Conservation (phyloP, 257 asterid species). For the Solanum pinnatisectum region DNA sequence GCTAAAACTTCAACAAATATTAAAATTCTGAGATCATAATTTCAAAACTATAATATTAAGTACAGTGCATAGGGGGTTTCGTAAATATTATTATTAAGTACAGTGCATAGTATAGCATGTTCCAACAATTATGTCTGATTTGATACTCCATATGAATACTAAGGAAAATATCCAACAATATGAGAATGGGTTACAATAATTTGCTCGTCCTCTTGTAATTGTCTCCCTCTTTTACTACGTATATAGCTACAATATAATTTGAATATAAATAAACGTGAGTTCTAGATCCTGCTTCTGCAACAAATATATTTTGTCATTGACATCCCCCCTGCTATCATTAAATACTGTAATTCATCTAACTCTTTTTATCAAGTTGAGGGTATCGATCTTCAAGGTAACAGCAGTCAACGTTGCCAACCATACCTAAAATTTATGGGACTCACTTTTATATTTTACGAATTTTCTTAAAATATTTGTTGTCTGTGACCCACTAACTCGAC, state of each 20-base stretch:
- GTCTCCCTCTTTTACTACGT: not conserved
- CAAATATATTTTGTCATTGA: not conserved
- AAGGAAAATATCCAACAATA: not conserved
- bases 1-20: not conserved
- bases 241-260: not conserved
- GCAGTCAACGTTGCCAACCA: not conserved
- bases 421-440: not conserved
- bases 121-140: not conserved
- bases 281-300: not conserved
- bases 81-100: not conserved
- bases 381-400: not conserved
- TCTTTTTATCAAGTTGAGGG: not conserved
- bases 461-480: not conserved
- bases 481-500: not conserved
- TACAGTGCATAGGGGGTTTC: not conserved
- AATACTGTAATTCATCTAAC: not conserved
- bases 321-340: not conserved
- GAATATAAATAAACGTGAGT: not conserved
- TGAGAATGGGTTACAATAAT: not conserved
- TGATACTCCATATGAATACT: not conserved
- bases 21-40: not conserved
- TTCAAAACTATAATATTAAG: not conserved
- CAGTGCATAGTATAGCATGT: not conserved
- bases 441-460: not conserved
- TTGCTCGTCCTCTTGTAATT: not conserved